Conservation (phyloP, 2,329 filamentous ascomycete species). For the Venturia nashicola region DNA sequence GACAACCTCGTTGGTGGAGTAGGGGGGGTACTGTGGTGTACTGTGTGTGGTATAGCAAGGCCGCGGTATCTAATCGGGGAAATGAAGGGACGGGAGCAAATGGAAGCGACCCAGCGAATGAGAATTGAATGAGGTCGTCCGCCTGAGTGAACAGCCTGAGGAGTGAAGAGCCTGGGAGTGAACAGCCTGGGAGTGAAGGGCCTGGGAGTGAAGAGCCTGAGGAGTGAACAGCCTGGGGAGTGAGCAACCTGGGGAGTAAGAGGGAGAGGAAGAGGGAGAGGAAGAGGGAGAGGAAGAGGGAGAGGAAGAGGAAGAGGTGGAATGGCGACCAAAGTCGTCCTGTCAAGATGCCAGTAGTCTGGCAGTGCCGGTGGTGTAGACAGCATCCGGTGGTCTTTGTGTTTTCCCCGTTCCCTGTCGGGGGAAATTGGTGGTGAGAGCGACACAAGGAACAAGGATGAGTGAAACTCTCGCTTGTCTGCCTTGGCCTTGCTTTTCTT, state of each 20-base stretch:
- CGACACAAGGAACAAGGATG: background rate
- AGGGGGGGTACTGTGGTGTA: background rate
- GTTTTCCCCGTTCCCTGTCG: background rate
- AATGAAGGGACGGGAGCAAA: conserved; percentile 3
- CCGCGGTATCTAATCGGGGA: background rate
- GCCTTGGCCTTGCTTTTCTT: background rate
- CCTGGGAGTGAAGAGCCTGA: too few relatives aligned
- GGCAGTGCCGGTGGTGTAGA: too few relatives aligned
- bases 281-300: too few relatives aligned
- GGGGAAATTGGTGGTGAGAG: background rate
- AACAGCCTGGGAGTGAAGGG: too few relatives aligned
- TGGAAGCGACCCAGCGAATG: background rate
- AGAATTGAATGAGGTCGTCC: background rate
- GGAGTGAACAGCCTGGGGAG: too few relatives aligned
- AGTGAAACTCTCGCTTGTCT: background rate
- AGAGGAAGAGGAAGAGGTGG: too few relatives aligned
- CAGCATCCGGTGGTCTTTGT: background rate
- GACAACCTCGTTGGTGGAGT: background rate
- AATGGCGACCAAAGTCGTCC: too few relatives aligned
- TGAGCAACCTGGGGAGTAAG: too few relatives aligned
- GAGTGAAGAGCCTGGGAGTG: too few relatives aligned
- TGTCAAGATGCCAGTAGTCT: too few relatives aligned
- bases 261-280: too few relatives aligned
- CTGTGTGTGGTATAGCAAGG: background rate
- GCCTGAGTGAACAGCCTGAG: too few relatives aligned